These are phyloP conservation scores for Naganishia sp. DNA, from an alignment of 1,284 basidiomycete genomes.

Conservation along the genomic window DNA sequence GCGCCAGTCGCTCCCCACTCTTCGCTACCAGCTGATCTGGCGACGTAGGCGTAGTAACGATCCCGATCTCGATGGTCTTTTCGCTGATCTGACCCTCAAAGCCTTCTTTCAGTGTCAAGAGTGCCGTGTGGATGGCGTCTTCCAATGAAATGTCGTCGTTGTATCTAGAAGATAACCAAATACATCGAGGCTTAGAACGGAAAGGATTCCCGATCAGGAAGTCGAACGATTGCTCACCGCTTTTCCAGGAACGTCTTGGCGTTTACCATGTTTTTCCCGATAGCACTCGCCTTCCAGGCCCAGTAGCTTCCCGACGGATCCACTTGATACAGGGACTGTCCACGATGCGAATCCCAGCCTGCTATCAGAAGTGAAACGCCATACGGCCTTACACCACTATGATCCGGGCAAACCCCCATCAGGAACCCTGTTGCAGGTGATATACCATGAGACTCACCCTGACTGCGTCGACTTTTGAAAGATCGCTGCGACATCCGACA, in stretches of 20 bases:
- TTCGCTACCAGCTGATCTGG: constrained; percentile 70
- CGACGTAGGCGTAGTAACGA: constrained; percentile 80
- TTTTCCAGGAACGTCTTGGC: constrained; percentile 99
- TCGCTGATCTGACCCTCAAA: constrained; percentile 99
- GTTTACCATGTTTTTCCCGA: constrained; percentile 99
- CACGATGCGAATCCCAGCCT: constrained; percentile 89
- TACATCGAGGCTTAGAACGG: constrained; percentile 15
- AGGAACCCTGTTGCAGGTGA: not conserved
- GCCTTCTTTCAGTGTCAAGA: constrained; percentile 96
- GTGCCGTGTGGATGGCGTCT: constrained; percentile 98
- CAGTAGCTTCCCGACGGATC: constrained; percentile 98
- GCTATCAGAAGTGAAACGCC: constrained; percentile 96
- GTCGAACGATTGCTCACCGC: constrained; percentile 61
- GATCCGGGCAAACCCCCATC: not conserved
- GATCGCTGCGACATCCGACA: constrained; percentile 94
- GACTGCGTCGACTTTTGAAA: constrained; percentile 99
- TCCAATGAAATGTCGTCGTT: constrained; percentile 99
- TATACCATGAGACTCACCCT: constrained; percentile 64
- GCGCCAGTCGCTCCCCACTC: constrained; percentile 68
- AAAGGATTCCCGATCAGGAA: constrained; percentile 23
- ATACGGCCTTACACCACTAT: constrained; percentile 94
- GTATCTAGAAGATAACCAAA: constrained; percentile 64
- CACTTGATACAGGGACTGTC: constrained; percentile 94
- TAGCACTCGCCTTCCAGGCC: constrained; percentile 99
- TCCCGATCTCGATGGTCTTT: constrained; percentile 98